Base-by-base conservation (phyloP, 805 yeast species). In the Barnettozyma botsteinii region DNA sequence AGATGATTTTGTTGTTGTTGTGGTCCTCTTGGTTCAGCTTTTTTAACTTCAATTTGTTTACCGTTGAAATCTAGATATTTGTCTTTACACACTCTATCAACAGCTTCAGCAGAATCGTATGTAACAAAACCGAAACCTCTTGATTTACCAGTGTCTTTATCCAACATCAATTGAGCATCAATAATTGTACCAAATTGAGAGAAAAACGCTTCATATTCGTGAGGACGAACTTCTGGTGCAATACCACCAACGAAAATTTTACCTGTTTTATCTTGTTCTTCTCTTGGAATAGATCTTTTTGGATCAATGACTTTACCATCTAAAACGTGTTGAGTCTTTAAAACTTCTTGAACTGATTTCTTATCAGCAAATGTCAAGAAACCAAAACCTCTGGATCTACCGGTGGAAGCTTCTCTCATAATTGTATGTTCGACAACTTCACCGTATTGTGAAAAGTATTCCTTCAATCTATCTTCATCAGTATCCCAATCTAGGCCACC, bases 401-500 rank as follows among this genome's bases (percentile, higher is more conserved):
- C 96, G 7, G 93, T 84, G 33, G 72, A 67, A 31, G 76, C 72
- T 59, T 91, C 98, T 54, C 93, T 82, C 98, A 93, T 91, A 46
- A 91, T 91, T 29, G 91, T 85, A 55, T 85, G 77, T 50, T 89
- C 97, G 31, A 77, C 60, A 40, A 91, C 89, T 48, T 83, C 91
- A 52, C 98, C 98, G 59, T 76, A 91, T 61, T 89, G 81, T 35
- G 81, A 68, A 60, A 91, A 91, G 60, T 91, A 91, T 40, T 78
- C 81, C 50, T 73, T 79, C 64, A 91, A 67, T 25, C 83, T 77
- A 47, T 88, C 95, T 57, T 91, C 98, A 12, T 89, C 81, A 13
- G 98, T 91, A 58, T 91, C 97, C 98, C 98, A 91, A 57, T 91
- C 93, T 53, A 91, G 77, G 37, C 98, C 98, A 48, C 98, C 98